Conservation (phyloP, 345 rosid species). For the Lagerstroemia speciosa region DNA sequence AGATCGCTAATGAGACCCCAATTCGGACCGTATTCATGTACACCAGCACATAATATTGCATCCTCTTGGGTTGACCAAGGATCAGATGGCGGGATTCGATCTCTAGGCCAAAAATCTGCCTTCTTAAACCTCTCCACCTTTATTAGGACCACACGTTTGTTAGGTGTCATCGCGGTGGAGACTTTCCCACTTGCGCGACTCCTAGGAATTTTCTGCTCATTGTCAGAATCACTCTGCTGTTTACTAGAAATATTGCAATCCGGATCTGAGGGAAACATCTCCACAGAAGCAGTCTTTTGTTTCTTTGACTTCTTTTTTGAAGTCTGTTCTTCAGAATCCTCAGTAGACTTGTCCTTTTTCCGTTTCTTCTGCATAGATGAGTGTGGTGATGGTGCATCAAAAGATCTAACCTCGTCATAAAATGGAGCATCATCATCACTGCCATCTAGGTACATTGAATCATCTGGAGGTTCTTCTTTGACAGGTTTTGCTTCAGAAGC, state of each 20-base stretch:
- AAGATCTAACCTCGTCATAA: slow-evolving; percentile 37
- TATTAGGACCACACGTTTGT: slow-evolving; percentile 71
- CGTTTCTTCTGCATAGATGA: slow-evolving; percentile 46
- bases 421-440: neutral
- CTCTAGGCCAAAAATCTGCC: slow-evolving; percentile 88
- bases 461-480: slow-evolving; percentile 38
- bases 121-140: slow-evolving; percentile 87
- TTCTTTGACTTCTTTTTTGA: slow-evolving; percentile 74
- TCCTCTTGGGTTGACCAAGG: slow-evolving; percentile 95
- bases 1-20: slow-evolving; percentile 84
- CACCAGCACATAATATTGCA: slow-evolving; percentile 93
- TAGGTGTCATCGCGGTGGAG: slow-evolving; percentile 68
- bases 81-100: slow-evolving; percentile 88
- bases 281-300: slow-evolving; percentile 39
- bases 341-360: slow-evolving; percentile 42
- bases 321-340: slow-evolving; percentile 41
- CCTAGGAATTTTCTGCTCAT: slow-evolving; percentile 53
- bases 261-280: slow-evolving; percentile 24
- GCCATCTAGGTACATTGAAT: slow-evolving; percentile 23
- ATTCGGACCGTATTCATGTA: slow-evolving; percentile 91
- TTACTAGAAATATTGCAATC: slow-evolving; percentile 32
- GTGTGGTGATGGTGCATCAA: slow-evolving; percentile 40
- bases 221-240: slow-evolving; percentile 44
- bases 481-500: slow-evolving; percentile 50
- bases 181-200: slow-evolving; percentile 72